Conservation (phyloP, 768 basidiomycete species). For the Lactifluus volemus region DNA sequence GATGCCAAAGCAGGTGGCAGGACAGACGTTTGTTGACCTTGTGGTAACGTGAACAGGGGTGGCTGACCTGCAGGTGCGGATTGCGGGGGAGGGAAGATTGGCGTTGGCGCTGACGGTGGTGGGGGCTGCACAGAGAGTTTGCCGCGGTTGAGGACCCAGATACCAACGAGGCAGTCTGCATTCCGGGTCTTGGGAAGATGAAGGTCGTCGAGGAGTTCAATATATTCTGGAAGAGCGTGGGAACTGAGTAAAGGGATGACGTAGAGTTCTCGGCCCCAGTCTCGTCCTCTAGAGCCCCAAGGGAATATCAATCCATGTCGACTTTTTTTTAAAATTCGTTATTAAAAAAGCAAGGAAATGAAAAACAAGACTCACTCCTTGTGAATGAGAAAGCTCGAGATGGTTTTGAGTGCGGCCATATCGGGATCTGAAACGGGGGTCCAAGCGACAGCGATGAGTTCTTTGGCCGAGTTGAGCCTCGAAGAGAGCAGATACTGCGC, state of each 20-base stretch:
- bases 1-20: constrained; percentile 14
- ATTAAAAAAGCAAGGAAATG: not conserved
- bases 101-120: not conserved
- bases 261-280: constrained; percentile 78
- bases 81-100: not conserved
- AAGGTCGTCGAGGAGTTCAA: constrained; percentile 75
- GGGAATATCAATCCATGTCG: constrained; percentile 84
- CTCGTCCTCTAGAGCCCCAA: constrained; percentile 70
- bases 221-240: constrained; percentile 71
- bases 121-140: constrained; percentile 41
- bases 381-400: constrained; percentile 58
- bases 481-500: constrained; percentile 72
- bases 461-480: constrained; percentile 66
- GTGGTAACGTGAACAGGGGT: not conserved
- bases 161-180: constrained; percentile 64
- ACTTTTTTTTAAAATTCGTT: constrained; percentile 37
- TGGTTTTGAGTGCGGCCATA: constrained; percentile 46
- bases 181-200: constrained; percentile 54
- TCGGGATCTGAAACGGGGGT: constrained; percentile 39
- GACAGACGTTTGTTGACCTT: not conserved
- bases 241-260: constrained; percentile 65
- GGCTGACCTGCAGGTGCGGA: not conserved
- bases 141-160: constrained; percentile 81
- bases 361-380: constrained; percentile 49
- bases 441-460: constrained; percentile 72